Evolutionary conservation across 106 monocot species (phyloP), one percentile per base, ranked within the genome.

Genomic region (Apostasia ramifera): DNA sequence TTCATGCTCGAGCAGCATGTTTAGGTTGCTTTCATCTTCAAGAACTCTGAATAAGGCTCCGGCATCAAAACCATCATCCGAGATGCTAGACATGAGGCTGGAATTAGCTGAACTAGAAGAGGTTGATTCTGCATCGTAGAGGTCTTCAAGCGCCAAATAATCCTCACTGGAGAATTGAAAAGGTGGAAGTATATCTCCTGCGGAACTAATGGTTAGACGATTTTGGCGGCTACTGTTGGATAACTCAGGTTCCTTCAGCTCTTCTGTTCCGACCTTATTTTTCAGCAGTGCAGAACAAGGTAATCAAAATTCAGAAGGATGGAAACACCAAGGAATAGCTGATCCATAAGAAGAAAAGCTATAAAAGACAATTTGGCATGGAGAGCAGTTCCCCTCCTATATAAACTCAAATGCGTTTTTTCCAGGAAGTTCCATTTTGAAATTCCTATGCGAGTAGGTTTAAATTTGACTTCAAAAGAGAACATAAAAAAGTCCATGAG

Each of bases 131-230:
- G 58, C 13, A 63, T 71, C 79, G 44, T 60, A 53, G 1, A 89
- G 44, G 69, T 89, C 89, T 47, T 89, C 75, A 8, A 85, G 11
- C 76, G 85, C 89, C 69, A 89, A 26, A 74, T 72, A 85, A 69
- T 82, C 89, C 43, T 47, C 87, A 45, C 58, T 72, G 37, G 56
- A 71, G 52, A 78, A 47, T 66, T 77, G 71, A 83, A 43, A 49
- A 40, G 3, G 44, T 45, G 14, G 39, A 48, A 47, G n/a, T 48
- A 73, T n/a, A 13, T 70, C 63, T 15, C 44, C 88, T 61, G 45
- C 61, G 50, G 56, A 57, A 57, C 70, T 54, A 56, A 47, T 70
- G 38, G 59, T 5, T 47, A 13, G 26, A 38, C 6, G 40, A 50
- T 64, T 38, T 13, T 72, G 53, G n/a, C 1, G 46, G 42, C 7